Base-by-base conservation (phyloP, 2,329 filamentous ascomycete genomes). In the Gremmenia infestans region DNA sequence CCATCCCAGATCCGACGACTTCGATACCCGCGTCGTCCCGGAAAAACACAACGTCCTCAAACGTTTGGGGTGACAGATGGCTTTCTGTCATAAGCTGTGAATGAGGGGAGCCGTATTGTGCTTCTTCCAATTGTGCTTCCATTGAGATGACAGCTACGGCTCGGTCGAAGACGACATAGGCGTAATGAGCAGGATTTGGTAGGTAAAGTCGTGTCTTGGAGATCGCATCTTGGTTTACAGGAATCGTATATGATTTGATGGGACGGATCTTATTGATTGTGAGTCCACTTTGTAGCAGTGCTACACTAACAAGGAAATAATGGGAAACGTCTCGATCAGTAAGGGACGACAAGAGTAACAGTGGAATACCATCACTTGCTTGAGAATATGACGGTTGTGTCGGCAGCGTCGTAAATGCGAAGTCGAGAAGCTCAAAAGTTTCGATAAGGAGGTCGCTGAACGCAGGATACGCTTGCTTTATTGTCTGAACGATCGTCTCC, bases 11-110 rank as follows among this genome's bases (percentile, higher is more conserved):
- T 4, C 81, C 82, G 15, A 86, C 73, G 55, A 87, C 81, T 64
- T 87, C 84, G 25, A 87, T 76, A 15, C 82, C 76, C 28, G 81
- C 76, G 53, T 86, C 82, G 59, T 81, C 78, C 25, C 87, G 83
- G 56, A 99, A 86, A 65, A 92, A 88, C 37, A 99, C 79, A 1
- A 89, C 85, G 70, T 99, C 94, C 70, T 97, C 91, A 64, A 92
- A 97, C 0, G 84, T 81, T 17, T 85, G 74, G 0, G 83, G 81
- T 22, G 85, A 69, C 12, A 81, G 75, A 64, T 86, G 81, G 39
- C 79, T 86, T 53, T 89, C 86, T 54, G 81, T 75, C 60, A 88
- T 81, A 3, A 95, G 77, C 68, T 96, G 91, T 2, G 83, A 82
- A 50, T 91, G 88, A 7, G 90, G 89, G 2, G 85, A 86, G 45